Evolutionary conservation across 768 basidiomycete species (phyloP), one percentile per base, ranked within the genome.

Genomic region (Agrocybe praecox): DNA sequence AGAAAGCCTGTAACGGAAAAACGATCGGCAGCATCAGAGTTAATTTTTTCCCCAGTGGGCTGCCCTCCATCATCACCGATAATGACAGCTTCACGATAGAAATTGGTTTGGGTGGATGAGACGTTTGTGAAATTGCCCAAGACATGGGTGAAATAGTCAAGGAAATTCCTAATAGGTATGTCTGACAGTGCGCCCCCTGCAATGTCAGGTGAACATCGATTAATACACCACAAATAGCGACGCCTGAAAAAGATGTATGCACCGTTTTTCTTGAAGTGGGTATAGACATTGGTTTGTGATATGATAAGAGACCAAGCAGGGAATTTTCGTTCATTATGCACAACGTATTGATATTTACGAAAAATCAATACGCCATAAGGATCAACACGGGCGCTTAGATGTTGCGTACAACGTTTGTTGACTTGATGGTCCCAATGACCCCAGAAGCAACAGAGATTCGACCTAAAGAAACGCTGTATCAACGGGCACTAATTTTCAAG

Each of bases 71-170:
- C 40, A 10, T 64, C 68, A 23, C 74, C 21, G 36, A 75, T 19
- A 15, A 65, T 62, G 2, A 64, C 60, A 10, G 56, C 63, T 40
- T 40, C 36, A 4, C 70, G 67, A 53, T 67, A 71, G n/a, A 64
- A 56, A 14, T 49, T 73, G 19, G 65, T 53, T 17, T 59, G 42
- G 1, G 62, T 62, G 7, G 73, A 70, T 18, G 57, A 60, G 44
- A 75, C 51, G 17, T 69, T 64, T 4, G 59, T 46, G 57, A 77
- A 71, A 22, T 67, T 56, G 15, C 74, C 75, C 2, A 77, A 66
- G 19, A 69, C 49, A 56, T 60, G 46, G 1, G 63, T 70, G 46
- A 77, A 58, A 18, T 61, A 34, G 47, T 67, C 67, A 32, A 75
- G 58, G 22, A 65, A 57, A 52, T 75, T 74, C 0, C 71, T 72